phyloP scores from a whole-genome alignment of 495 filamentous ascomycete species.

The Pseudevernia furfuracea region DNA sequence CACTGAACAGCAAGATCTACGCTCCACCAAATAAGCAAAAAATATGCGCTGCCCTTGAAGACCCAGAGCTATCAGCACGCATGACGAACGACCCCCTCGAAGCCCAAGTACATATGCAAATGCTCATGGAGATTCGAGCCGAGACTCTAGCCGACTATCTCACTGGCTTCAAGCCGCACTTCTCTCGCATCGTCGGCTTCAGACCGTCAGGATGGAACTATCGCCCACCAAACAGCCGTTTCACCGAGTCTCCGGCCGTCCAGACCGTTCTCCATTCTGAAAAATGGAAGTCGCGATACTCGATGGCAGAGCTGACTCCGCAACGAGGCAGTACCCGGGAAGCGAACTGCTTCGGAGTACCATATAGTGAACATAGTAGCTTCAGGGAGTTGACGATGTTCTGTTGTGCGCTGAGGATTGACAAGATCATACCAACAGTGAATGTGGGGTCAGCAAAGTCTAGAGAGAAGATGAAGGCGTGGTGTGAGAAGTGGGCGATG shows the following conservation, averaged over 20 bases:
- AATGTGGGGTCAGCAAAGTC: constrained; percentile 70
- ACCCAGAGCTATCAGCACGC: constrained; percentile 65
- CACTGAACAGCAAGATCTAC: constrained; percentile 84
- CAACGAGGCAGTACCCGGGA: constrained; percentile 71
- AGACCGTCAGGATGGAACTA: constrained; percentile 90
- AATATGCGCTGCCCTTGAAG: constrained; percentile 78
- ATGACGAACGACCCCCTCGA: constrained; percentile 73
- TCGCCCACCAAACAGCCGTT: constrained; percentile 56
- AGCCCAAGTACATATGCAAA: constrained; percentile 97
- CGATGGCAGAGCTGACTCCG: constrained; percentile 56
- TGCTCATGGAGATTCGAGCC: constrained; percentile 79
- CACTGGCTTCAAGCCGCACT: constrained; percentile 62
- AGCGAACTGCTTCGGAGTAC: constrained; percentile 79
- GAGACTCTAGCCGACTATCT: constrained; percentile 88
- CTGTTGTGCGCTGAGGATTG: constrained; percentile 76
- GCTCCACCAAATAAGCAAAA: constrained; percentile 72
- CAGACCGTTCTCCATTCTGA: constrained; percentile 61
- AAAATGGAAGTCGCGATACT: constrained; percentile 66
- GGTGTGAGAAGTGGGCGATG: constrained; percentile 81
- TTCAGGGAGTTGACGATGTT: constrained; percentile 94
- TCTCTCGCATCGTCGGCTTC: constrained; percentile 83
- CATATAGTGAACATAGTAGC: constrained; percentile 90
- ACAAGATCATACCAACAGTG: constrained; percentile 85
- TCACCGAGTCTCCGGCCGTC: constrained; percentile 56
- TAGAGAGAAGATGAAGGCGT: constrained; percentile 78